Evolutionary conservation across 2,329 filamentous ascomycete genomes (phyloP).

Genomic region (Biscogniauxia marginata): DNA sequence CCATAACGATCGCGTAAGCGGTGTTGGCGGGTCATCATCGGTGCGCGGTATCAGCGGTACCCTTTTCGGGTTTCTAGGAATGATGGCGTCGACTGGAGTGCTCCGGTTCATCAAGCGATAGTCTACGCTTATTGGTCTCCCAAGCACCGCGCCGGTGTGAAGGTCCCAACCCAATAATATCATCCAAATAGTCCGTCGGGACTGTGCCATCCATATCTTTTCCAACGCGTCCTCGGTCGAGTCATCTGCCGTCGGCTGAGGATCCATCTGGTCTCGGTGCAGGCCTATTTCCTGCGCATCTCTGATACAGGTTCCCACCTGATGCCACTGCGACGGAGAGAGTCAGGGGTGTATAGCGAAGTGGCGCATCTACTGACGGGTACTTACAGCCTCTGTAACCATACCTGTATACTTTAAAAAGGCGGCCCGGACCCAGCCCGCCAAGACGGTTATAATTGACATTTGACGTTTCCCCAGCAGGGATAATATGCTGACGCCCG

Average conservation of each 20-base stretch:
- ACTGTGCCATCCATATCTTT: constrained; percentile 58
- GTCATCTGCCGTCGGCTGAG: constrained; percentile 44
- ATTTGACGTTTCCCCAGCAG: constrained; percentile 58
- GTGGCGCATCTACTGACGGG: background rate
- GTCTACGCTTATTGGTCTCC: constrained; percentile 56
- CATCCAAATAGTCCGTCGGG: constrained; percentile 55
- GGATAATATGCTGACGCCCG: constrained; percentile 50
- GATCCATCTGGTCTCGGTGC: constrained; percentile 53
- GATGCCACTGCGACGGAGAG: constrained; percentile 46
- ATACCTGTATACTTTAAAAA: constrained; percentile 60
- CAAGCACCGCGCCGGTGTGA: constrained; percentile 52
- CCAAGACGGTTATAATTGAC: constrained; percentile 55
- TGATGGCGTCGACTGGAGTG: constrained; percentile 52
- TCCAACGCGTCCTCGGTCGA: constrained; percentile 48
- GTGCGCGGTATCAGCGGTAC: constrained; percentile 48
- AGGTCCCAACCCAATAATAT: constrained; percentile 54
- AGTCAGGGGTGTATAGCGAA: constrained; percentile 10
- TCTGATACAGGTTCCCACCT: constrained; percentile 54
- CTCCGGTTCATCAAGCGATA: constrained; percentile 45
- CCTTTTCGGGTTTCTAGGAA: constrained; percentile 46
- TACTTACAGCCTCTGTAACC: constrained; percentile 54
- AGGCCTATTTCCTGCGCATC: constrained; percentile 64
- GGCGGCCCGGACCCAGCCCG: constrained; percentile 54
- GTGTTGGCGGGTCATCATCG: constrained; percentile 54
- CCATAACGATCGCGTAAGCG: constrained; percentile 54